These are phyloP conservation scores for Gaeumannomyces sp. DNA, from an alignment of 2,329 filamentous ascomycete genomes.

Conservation along the genomic window DNA sequence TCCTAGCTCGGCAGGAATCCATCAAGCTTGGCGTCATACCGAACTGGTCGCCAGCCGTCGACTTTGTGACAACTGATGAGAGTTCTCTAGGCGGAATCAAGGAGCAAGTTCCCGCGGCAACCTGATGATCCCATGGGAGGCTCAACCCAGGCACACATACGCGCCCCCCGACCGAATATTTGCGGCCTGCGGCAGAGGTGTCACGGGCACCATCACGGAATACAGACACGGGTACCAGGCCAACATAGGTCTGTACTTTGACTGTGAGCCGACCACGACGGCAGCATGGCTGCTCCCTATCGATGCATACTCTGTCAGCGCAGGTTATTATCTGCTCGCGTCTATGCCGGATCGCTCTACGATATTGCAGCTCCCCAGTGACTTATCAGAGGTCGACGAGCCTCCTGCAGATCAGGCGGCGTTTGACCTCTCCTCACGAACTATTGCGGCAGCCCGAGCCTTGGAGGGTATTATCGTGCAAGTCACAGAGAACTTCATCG, in stretches of 20 bases:
- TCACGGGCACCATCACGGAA: conserved; percentile 59
- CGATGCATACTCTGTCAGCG: conserved; percentile 16
- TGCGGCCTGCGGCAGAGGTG: conserved; percentile 58
- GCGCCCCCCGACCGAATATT: conserved; percentile 57
- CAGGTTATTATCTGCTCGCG: conserved; percentile 37
- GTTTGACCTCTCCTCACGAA: conserved; percentile 48
- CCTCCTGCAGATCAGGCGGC: conserved; percentile 32
- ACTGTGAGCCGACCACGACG: conserved; percentile 41
- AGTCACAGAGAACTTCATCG: conserved; percentile 44
- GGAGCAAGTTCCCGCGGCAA: conserved; percentile 14
- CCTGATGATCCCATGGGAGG: conserved; percentile 16
- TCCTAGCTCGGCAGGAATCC: conserved; percentile 48
- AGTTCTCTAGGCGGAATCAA: conserved; percentile 24
- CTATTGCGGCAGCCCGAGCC: conserved; percentile 38
- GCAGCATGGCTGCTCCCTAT: conserved; percentile 46
- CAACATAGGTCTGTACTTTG: conserved; percentile 53
- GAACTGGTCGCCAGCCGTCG: conserved; percentile 57
- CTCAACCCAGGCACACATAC: conserved; percentile 39
- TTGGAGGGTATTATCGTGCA: conserved; percentile 39
- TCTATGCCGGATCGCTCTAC: conserved; percentile 43
- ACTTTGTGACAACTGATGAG: conserved; percentile 43
- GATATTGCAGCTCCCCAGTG: conserved; percentile 40
- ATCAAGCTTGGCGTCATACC: conserved; percentile 54
- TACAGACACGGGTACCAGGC: conserved; percentile 65
- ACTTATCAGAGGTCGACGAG: conserved; percentile 40